A percentile compares a stretch with the other conserved stretches of the same genome.
Conservation (phyloP, 257 asterid species). For the Agastache rugosa region DNA sequence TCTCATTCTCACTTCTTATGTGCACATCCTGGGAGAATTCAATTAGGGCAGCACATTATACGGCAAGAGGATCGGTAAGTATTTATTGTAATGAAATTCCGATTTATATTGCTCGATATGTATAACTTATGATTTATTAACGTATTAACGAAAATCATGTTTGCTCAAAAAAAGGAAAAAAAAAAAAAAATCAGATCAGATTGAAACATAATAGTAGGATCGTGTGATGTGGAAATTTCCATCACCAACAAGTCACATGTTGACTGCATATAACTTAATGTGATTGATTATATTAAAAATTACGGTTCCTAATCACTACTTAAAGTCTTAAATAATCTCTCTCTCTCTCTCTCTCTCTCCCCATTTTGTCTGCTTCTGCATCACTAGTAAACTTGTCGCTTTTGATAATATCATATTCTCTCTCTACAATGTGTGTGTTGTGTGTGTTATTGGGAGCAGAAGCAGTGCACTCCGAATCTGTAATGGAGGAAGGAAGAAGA, state of each 20-base stretch:
- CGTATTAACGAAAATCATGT: too few relatives aligned
- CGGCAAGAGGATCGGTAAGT: too few relatives aligned
- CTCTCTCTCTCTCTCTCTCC: constrained; percentile 29
- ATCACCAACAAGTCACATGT: constrained; percentile 30
- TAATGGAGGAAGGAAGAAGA: constrained; percentile 39
- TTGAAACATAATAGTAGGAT: not conserved
- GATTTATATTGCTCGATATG: too few relatives aligned
- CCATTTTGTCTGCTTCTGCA: constrained; percentile 41
- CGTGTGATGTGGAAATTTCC: constrained; percentile 16
- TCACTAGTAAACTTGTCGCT: constrained; percentile 38
- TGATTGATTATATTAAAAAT: constrained; percentile 4
- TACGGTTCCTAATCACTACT: not conserved
- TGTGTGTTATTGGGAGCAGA: constrained; percentile 33
- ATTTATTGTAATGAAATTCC: too few relatives aligned
- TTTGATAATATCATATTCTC: constrained; percentile 34
- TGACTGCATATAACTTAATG: constrained; percentile 27
- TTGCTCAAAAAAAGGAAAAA: too few relatives aligned
- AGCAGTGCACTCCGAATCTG: constrained; percentile 37
- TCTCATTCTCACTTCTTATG: too few relatives aligned
- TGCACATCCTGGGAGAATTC: too few relatives aligned
- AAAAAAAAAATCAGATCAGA: too few relatives aligned
- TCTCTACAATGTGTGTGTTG: constrained; percentile 39
- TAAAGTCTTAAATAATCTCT: constrained; percentile 14
- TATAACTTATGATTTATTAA: too few relatives aligned
- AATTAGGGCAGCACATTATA: too few relatives aligned